Evolutionary conservation across 2,329 filamentous ascomycete species (phyloP), one percentile per base, ranked within the genome.

Genomic region (Fusarium oxysporum): DNA sequence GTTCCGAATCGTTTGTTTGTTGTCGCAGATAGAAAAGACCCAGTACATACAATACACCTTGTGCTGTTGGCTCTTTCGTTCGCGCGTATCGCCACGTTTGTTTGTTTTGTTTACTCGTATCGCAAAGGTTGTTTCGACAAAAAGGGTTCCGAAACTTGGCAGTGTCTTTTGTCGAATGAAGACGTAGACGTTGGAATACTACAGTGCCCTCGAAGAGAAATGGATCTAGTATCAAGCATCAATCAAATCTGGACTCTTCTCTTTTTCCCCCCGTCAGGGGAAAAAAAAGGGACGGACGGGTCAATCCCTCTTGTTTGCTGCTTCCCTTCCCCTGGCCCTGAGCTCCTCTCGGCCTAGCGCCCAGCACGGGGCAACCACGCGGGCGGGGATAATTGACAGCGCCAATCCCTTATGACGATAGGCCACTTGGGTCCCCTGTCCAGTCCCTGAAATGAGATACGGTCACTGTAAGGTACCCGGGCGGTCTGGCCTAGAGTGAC

Each of bases 191-290:
- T 19, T 59, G 56, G 58, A 35, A 55, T 58, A 45, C 50, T 44
- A 57, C 32, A 62, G 23, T 30, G 28, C 19, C n/a, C n/a, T 35
- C 37, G 23, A 30, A 35, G 17, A 43, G 43, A 35, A 65, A 57
- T 41, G 62, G 50, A 66, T 66, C 60, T 25, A 50, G 35, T 35
- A 47, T 60, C 66, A 60, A 70, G 44, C 48, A 48, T 54, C 38
- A 40, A 57, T 56, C 40, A 35, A 59, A 45, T 40, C 53, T 50
- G 33, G 51, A 48, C 40, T 61, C 40, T 41, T 23, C 59, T 57
- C 59, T 33, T 57, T 48, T 70, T 58, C 60, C 74, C 75, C 75
- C 75, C 71, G 75, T 77, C 75, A 77, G 75, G 75, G 75, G 75
- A 67, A 74, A 71, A 62, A 54, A 56, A 75, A 61, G 35, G 33